These are phyloP conservation scores for Chiua virens DNA, from an alignment of 768 basidiomycete genomes.

Conservation along the genomic window DNA sequence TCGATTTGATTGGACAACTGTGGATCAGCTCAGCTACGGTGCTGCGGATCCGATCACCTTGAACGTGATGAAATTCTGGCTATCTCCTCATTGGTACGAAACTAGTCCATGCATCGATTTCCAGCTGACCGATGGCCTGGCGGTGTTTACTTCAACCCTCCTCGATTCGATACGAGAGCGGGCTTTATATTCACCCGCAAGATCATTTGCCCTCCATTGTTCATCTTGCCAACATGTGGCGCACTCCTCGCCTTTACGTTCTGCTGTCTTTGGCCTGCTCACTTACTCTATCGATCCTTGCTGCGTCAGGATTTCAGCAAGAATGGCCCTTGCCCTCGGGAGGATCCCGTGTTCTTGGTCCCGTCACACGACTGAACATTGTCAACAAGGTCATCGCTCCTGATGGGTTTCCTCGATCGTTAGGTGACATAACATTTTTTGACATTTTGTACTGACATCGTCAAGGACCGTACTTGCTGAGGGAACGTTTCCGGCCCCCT, in stretches of 20 bases:
- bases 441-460: not conserved
- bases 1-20: constrained; percentile 1
- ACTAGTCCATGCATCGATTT: not conserved
- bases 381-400: constrained; percentile 45
- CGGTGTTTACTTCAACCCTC: not conserved
- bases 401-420: constrained; percentile 46
- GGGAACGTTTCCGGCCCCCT: constrained; percentile 44
- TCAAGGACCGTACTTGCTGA: constrained; percentile 41
- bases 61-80: not conserved
- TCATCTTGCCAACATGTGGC: constrained; percentile 4
- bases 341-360: constrained; percentile 13
- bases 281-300: not conserved
- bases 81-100: not conserved
- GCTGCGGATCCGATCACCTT: not conserved
- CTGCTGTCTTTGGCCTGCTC: not conserved
- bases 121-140: not conserved
- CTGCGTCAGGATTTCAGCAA: not conserved
- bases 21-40: not conserved
- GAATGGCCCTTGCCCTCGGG: not conserved
- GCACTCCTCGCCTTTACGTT: not conserved
- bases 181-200: not conserved
- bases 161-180: not conserved
- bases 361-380: constrained; percentile 34
- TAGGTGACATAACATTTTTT: constrained; percentile 19
- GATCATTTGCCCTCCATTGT: not conserved